Evolutionary conservation across 108 stramenopile species (phyloP).

Genomic region (Pelagomonas calceolata): DNA sequence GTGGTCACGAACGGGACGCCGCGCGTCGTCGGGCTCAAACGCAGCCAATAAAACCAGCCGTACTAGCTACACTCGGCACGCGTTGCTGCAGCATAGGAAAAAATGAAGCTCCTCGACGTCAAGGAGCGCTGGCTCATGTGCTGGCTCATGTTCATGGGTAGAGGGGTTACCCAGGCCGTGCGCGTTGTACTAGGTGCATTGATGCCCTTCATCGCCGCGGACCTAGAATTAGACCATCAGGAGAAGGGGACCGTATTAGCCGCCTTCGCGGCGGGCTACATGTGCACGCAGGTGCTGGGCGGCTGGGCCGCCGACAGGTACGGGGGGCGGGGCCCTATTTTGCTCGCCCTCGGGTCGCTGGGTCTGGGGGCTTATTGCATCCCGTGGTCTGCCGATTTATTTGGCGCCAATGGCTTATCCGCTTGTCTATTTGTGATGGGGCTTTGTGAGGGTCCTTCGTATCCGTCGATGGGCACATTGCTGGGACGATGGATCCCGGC

Average conservation of each 20-base stretch:
- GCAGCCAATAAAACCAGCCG: no score
- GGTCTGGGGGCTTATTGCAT: not conserved
- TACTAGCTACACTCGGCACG: no score
- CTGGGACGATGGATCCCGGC: not conserved
- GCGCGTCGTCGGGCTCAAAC: no score
- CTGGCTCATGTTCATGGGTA: not conserved
- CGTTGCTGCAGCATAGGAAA: no score
- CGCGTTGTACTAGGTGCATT: not conserved
- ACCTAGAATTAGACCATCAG: not conserved
- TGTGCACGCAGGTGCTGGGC: not conserved
- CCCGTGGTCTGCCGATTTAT: not conserved
- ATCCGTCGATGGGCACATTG: not conserved
- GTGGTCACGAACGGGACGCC: no score
- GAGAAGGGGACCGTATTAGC: not conserved
- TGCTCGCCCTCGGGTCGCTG: not conserved
- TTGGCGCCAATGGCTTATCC: not conserved
- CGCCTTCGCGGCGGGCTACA: not conserved
- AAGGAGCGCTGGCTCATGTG: not conserved
- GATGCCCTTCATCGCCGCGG: not conserved
- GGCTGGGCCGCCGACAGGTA: not conserved
- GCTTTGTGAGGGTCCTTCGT: not conserved
- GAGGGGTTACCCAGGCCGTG: not conserved
- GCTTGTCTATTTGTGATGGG: not conserved
- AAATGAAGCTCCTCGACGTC: no score
- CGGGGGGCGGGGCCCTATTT: not conserved